Conservation (phyloP, 108 stramenopile genomes). For the Mediolabrus comicus region DNA sequence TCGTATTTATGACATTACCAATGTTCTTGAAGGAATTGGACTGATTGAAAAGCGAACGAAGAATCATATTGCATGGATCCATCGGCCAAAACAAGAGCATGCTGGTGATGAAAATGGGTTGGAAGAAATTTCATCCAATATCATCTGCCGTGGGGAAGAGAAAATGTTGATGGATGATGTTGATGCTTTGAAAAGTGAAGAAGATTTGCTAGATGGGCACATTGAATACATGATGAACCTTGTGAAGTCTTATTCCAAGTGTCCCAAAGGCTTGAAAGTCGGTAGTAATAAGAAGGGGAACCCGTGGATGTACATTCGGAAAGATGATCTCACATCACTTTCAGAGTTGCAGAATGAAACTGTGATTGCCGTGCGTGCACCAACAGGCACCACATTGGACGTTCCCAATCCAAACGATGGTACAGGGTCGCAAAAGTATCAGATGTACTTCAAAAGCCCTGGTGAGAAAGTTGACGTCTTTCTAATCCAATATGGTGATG, state of each 20-base stretch:
- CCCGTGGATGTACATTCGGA: conserved; percentile 63
- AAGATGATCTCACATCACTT: conserved; percentile 68
- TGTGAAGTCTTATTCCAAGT: conserved; percentile 26
- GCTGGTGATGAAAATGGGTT: conserved; percentile 4
- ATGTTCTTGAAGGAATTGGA: conserved; percentile 93
- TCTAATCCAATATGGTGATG: conserved; percentile 47
- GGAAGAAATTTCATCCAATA: conserved; percentile 5
- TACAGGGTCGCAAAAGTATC: conserved; percentile 73
- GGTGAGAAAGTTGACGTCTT: conserved; percentile 61
- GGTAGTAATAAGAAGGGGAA: not conserved
- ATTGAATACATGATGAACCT: conserved; percentile 37
- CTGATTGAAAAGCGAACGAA: conserved; percentile 86
- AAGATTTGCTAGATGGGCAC: conserved; percentile 36
- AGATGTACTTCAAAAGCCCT: conserved; percentile 84
- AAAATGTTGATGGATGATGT: conserved; percentile 15
- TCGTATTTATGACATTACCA: conserved; percentile 95
- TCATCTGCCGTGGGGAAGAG: conserved; percentile 13
- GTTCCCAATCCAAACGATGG: conserved; percentile 89
- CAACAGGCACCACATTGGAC: conserved; percentile 86
- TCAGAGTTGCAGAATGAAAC: conserved; percentile 63
- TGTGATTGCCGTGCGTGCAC: conserved; percentile 90
- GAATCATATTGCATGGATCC: conserved; percentile 88
- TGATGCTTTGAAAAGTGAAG: conserved; percentile 26
- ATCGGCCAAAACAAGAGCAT: too few relatives aligned
- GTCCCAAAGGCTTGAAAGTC: not conserved